Conservation (phyloP, 805 yeast genomes). For the Teunomyces atbi region DNA sequence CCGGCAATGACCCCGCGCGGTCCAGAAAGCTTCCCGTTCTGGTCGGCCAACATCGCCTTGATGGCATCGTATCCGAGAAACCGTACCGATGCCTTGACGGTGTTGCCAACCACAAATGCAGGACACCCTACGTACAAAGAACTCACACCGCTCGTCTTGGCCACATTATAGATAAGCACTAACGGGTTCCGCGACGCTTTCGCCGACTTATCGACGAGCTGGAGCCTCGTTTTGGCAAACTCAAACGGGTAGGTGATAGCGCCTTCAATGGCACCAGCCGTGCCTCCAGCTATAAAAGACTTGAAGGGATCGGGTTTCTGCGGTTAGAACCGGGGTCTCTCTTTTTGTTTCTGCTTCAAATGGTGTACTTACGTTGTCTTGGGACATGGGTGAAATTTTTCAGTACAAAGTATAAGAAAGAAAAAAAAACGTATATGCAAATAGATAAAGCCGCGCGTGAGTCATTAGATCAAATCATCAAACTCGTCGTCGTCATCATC, state of each 20-base stretch:
- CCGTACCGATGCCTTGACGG: slow-evolving; percentile 94
- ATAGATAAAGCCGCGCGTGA: neutral
- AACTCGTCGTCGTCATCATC: slow-evolving; percentile 35
- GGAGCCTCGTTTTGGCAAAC: slow-evolving; percentile 92
- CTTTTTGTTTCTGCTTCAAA: neutral
- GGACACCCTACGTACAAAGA: slow-evolving; percentile 94
- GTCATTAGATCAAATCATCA: slow-evolving; percentile 24
- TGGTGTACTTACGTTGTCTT: slow-evolving; percentile 2
- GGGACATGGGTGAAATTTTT: slow-evolving; percentile 3
- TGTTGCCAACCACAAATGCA: slow-evolving; percentile 92
- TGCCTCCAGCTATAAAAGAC: slow-evolving; percentile 92
- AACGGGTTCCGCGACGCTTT: slow-evolving; percentile 79
- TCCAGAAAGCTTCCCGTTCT: slow-evolving; percentile 83
- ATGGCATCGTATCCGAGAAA: slow-evolving; percentile 90
- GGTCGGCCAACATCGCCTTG: slow-evolving; percentile 73
- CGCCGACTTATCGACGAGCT: slow-evolving; percentile 65
- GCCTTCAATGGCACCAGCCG: slow-evolving; percentile 96
- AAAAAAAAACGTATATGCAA: no score
- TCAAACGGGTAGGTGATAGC: slow-evolving; percentile 92
- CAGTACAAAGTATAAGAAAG: neutral
- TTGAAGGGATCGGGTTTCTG: slow-evolving; percentile 64
- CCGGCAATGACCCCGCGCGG: slow-evolving; percentile 94
- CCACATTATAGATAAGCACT: slow-evolving; percentile 70
- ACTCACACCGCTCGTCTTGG: slow-evolving; percentile 72
- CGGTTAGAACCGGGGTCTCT: slow-evolving; percentile 15